A percentile compares a stretch with the other conserved stretches of the same genome.
Conservation (phyloP, 2,329 filamentous ascomycete genomes). For the Xylaria hypoxylon region DNA sequence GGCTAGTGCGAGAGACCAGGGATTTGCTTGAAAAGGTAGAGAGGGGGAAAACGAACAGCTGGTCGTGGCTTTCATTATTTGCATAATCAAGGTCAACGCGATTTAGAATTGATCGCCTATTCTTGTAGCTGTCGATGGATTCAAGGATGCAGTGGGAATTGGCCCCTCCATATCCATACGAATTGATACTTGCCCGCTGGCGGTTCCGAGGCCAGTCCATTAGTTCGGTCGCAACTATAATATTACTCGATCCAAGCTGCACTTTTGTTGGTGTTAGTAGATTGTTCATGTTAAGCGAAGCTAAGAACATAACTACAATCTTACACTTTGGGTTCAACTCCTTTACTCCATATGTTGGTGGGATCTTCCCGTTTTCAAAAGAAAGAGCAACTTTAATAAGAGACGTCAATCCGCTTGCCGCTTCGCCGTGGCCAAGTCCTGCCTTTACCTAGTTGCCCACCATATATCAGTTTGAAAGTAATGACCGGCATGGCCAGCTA, state of each 20-base stretch:
- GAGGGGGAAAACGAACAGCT: background rate
- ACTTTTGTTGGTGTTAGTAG: too few relatives aligned
- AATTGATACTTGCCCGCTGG: conserved; percentile 12
- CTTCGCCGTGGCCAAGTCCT: conserved; percentile 41
- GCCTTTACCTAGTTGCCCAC: conserved; percentile 36
- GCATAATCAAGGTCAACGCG: too few relatives aligned
- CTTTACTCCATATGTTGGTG: conserved; percentile 24
- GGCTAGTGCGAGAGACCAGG: too few relatives aligned
- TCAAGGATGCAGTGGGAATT: conserved; percentile 24
- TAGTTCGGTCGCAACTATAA: background rate
- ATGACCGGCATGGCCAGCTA: too few relatives aligned
- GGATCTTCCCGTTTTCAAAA: conserved; percentile 35
- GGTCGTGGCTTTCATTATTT: too few relatives aligned
- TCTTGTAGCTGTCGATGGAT: conserved; percentile 3
- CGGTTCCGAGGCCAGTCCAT: conserved; percentile 1
- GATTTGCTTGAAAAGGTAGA: conserved; percentile 16
- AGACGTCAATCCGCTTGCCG: conserved; percentile 35
- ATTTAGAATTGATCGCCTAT: too few relatives aligned
- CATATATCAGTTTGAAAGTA: too few relatives aligned
- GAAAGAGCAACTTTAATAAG: conserved; percentile 38
- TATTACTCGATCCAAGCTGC: too few relatives aligned
- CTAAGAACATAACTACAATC: too few relatives aligned
- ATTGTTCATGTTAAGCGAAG: too few relatives aligned
- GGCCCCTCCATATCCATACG: conserved; percentile 19
- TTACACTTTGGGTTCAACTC: conserved; percentile 6